Evolutionary conservation across 2,329 filamentous ascomycete genomes (phyloP).

Genomic region (Verruconis gallopava): DNA sequence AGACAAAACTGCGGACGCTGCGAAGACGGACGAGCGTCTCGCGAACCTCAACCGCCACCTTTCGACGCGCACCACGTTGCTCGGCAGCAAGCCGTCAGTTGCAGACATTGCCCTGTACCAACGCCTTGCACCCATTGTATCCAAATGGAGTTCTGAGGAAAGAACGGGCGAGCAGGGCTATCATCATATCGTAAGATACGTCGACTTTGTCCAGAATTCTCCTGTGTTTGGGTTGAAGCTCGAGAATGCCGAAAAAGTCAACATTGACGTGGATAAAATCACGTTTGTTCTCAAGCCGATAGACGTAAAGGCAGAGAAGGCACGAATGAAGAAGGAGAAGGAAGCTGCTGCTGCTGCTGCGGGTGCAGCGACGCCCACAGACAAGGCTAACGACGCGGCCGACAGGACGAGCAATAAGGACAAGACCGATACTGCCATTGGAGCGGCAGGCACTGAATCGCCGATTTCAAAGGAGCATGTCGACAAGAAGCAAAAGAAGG

Average conservation of each 20-base stretch:
- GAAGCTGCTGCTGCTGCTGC: constrained; percentile 46
- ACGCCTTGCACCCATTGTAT: constrained; percentile 61
- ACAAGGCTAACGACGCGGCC: constrained; percentile 28
- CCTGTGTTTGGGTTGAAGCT: constrained; percentile 56
- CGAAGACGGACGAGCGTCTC: constrained; percentile 50
- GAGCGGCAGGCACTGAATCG: constrained; percentile 27
- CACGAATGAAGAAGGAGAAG: constrained; percentile 94
- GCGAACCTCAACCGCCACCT: constrained; percentile 76
- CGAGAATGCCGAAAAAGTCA: constrained; percentile 59
- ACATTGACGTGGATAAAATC: constrained; percentile 66
- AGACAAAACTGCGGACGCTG: constrained; percentile 38
- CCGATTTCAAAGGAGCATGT: constrained; percentile 27
- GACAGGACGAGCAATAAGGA: constrained; percentile 39
- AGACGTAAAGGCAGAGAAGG: constrained; percentile 90
- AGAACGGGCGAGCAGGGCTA: constrained; percentile 79
- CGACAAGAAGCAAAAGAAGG: constrained; percentile 46
- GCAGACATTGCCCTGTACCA: constrained; percentile 78
- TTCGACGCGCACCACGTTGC: constrained; percentile 73
- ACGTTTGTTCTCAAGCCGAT: constrained; percentile 79
- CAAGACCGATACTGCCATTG: constrained; percentile 35
- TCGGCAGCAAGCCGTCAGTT: constrained; percentile 79
- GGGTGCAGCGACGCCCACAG: constrained; percentile 29
- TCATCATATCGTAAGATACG: constrained; percentile 79
- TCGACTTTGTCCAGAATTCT: constrained; percentile 93
- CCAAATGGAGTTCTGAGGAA: constrained; percentile 71